Evolutionary conservation across 352 stramenopile species (phyloP).

Genomic region (Elongisporangium prolatum): DNA sequence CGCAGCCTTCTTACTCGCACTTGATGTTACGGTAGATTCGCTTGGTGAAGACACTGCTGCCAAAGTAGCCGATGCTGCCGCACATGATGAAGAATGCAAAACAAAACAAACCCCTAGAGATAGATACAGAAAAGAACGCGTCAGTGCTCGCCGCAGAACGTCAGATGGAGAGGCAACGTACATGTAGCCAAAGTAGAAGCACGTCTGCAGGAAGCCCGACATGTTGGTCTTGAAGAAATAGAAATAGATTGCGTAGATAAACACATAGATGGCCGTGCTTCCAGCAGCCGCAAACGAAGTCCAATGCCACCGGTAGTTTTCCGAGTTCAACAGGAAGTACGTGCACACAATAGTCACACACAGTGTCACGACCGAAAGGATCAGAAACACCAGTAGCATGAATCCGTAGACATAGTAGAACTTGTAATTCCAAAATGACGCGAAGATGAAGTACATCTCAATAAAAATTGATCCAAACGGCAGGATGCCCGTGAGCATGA

Average conservation of each 20-base stretch:
- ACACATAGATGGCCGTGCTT: slow-evolving; percentile 96
- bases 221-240: slow-evolving; percentile 99
- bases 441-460: slow-evolving; percentile 99
- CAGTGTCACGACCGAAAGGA: slow-evolving; percentile 96
- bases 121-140: slow-evolving; percentile 6
- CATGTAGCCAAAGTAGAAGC: slow-evolving; percentile 99
- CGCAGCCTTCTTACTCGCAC: slow-evolving; percentile 74
- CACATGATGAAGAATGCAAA: slow-evolving; percentile 92
- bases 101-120: slow-evolving; percentile 86
- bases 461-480: slow-evolving; percentile 99
- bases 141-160: slow-evolving; percentile 6
- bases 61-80: slow-evolving; percentile 88
- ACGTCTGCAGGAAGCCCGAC: slow-evolving; percentile 97
- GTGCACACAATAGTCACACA: slow-evolving; percentile 99
- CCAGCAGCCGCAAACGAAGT: slow-evolving; percentile 93
- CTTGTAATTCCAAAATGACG: slow-evolving; percentile 99
- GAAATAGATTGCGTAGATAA: slow-evolving; percentile 99
- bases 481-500: slow-evolving; percentile 94
- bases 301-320: slow-evolving; percentile 99
- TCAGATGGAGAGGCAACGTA: slow-evolving; percentile 26
- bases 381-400: slow-evolving; percentile 97
- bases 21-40: slow-evolving; percentile 96
- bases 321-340: slow-evolving; percentile 98
- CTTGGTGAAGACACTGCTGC: slow-evolving; percentile 92
- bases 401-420: slow-evolving; percentile 99